Base-by-base conservation (phyloP, 305 asterid species). In the Fraxinus floribunda region DNA sequence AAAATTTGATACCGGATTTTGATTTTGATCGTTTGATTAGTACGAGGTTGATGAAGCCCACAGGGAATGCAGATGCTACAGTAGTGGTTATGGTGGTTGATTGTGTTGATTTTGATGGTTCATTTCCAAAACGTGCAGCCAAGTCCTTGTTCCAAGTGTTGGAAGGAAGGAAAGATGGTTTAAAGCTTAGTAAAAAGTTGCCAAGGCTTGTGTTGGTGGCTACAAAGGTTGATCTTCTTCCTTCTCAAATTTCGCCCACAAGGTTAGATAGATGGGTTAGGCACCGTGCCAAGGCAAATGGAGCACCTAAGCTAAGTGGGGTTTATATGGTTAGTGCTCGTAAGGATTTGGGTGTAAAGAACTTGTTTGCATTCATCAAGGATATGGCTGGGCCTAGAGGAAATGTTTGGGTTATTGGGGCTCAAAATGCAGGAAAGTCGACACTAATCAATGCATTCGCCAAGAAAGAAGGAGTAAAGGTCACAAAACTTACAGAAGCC, bases 21-120 rank as follows among this genome's bases (percentile, higher is more conserved):
- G 98, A 95, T 88, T 95, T 95, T 60, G 97, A 93, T 80, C 86
- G 93, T 49, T 87, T 95, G 87, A 91, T 95, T 82, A 88, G 93
- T 74, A 92, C 93, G 5, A 85, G 95, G 80, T 85, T 95, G 87
- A 90, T 91, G 95, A 94, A 86, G 80, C 97, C 97, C 72, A 91
- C 96, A 0, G 99, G 99, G 70, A 90, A 86, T 26, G 97, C 97
- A 15, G 97, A 93, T 87, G 90, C 94, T 8, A 94, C 96, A 0
- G 97, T 95, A 35, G 97, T 95, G 78, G 93, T 95, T 70, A 93
- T 95, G 94, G 98, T 95, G 76, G 99, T 95, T 46, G 99, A 95
- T 79, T 91, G 92, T 85, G 96, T 92, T 80, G 99, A 95, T 86
- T 95, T 95, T 81, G 99, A 95, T 55, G 99, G 97, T 34, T 95